Evolutionary conservation across 192 early-diverging fungal species (phyloP), one percentile per base, ranked within the genome.

Genomic region (Radiomyces spectabilis): DNA sequence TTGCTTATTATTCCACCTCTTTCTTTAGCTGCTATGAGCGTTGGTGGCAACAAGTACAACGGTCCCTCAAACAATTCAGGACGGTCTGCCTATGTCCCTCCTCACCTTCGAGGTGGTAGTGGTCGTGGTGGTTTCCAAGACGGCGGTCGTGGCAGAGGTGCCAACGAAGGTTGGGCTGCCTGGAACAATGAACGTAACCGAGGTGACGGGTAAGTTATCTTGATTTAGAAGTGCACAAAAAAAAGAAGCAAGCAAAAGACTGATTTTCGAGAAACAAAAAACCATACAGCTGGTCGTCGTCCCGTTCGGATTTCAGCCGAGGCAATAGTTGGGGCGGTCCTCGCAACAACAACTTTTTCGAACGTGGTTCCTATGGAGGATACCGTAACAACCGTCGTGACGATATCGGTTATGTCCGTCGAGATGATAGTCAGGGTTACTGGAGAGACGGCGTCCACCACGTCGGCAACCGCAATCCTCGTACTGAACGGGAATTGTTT

Each of bases 391-490:
- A 59, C 10, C 68, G 71, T n/a, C 65, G 63, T 49, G 75, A 75
- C 42, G 70, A 70, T 39, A 61, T 45, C 27, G 41, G 49, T 31
- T 51, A 66, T 34, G 63, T 61, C 49, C 73, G 76, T 21, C 65
- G 47, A 38, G 74, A 77, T 12, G 63, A 70, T 37, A 48, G 57
- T 32, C 65, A 68, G 40, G 84, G 84, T 34, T 68, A 77, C 58
- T 86, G 78, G 81, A 85, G 81, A 52, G 84, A 89, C 51, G 91
- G 87, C 66, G 84, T 80, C 69, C 87, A 89, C 59, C 79, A 88
- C 58, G 77, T 89, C 45, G 85, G 85, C 19, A 71, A 81, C 62
- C 78, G 81, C 54, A 88, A 93, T 75, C 77, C 80, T 53, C 81
- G 86, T 42, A 57, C 88, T 25, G 95, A 97, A 71, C 46, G 65